Evolutionary conservation across 768 basidiomycete species (phyloP).

Genomic region (Tulasnella sp.): DNA sequence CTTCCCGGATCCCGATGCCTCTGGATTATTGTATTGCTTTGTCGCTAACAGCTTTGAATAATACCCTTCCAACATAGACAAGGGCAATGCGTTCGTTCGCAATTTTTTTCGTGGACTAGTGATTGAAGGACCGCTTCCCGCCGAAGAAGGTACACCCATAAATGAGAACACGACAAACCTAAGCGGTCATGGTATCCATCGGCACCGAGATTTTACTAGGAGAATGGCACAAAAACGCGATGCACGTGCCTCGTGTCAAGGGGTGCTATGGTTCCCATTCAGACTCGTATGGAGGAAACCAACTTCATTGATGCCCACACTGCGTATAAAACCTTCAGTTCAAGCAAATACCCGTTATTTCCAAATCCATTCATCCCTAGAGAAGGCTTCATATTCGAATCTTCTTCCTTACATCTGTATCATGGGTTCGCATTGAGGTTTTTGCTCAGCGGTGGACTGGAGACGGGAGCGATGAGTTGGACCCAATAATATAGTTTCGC

Average conservation of each 20-base stretch:
- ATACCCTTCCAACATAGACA: background rate
- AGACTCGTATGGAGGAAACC: background rate
- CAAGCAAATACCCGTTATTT: background rate
- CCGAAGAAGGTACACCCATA: background rate
- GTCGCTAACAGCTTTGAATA: background rate
- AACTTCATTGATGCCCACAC: background rate
- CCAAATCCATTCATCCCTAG: background rate
- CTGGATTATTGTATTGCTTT: background rate
- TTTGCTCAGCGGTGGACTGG: background rate
- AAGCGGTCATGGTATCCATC: background rate
- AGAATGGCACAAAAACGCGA: background rate
- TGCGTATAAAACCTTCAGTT: background rate
- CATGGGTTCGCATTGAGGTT: too few species aligned
- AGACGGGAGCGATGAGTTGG: background rate
- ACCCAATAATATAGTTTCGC: background rate
- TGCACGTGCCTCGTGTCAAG: background rate
- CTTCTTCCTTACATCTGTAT: too few species aligned
- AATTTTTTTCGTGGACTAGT: background rate
- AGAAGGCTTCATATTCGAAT: background rate
- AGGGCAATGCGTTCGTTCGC: background rate
- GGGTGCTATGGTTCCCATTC: background rate
- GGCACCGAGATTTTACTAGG: background rate
- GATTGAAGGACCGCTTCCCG: background rate
- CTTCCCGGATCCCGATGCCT: background rate
- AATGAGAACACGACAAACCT: background rate